These are phyloP conservation scores for Psilocybe cubensis DNA, from an alignment of 768 basidiomycete species.

Conservation along the genomic window DNA sequence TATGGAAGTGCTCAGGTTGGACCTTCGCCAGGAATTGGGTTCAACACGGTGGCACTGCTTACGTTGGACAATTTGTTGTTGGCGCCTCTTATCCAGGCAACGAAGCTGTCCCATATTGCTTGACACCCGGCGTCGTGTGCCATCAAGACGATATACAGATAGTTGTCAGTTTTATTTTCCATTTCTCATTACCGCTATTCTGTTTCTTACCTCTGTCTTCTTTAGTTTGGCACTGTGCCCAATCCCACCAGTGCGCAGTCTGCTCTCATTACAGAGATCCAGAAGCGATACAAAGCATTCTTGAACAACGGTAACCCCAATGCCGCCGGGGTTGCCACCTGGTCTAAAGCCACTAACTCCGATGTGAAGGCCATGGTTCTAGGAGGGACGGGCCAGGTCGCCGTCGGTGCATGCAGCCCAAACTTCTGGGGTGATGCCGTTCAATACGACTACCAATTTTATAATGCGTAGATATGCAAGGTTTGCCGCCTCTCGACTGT, in stretches of 20 bases:
- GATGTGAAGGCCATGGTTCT: slow-evolving; percentile 62
- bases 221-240: slow-evolving; percentile 57
- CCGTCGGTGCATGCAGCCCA: slow-evolving; percentile 63
- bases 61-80: slow-evolving; percentile 63
- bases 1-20: slow-evolving; percentile 75
- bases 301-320: slow-evolving; percentile 67
- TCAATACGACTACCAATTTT: slow-evolving; percentile 76
- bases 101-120: slow-evolving; percentile 57
- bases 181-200: neutral
- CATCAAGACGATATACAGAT: slow-evolving; percentile 86
- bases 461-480: slow-evolving; percentile 35
- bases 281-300: slow-evolving; percentile 71
- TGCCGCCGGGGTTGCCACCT: slow-evolving; percentile 47
- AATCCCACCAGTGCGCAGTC: slow-evolving; percentile 60
- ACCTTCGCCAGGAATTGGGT: slow-evolving; percentile 73
- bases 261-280: slow-evolving; percentile 65
- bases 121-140: slow-evolving; percentile 60
- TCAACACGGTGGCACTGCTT: slow-evolving; percentile 64
- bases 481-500: neutral
- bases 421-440: slow-evolving; percentile 70
- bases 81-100: slow-evolving; percentile 79
- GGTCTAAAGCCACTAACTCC: slow-evolving; percentile 55
- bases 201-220: slow-evolving; percentile 10
- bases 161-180: slow-evolving; percentile 51
- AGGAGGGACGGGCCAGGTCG: slow-evolving; percentile 56